These are phyloP conservation scores for Phoma sp. DNA, from an alignment of 2,329 filamentous ascomycete genomes.

Conservation along the genomic window DNA sequence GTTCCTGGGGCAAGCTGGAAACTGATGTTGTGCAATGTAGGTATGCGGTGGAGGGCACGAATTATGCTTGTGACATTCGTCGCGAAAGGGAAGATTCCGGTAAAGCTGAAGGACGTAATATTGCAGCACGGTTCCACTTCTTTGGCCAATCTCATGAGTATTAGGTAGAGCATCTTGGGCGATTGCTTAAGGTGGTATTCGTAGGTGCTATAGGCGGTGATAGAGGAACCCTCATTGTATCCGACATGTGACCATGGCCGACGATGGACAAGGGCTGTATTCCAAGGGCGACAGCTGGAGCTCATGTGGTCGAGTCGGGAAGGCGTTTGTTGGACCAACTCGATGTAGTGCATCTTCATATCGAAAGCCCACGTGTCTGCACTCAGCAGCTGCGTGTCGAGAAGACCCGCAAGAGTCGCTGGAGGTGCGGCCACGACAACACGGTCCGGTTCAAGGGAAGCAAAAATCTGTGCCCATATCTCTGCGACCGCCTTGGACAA, in stretches of 20 bases:
- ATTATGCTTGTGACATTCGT: conserved; percentile 58
- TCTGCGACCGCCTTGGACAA: conserved; percentile 58
- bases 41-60: conserved; percentile 33
- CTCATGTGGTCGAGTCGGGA: conserved; percentile 11
- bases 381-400: conserved; percentile 63
- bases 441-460: conserved; percentile 35
- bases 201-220: conserved; percentile 72
- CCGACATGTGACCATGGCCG: conserved; percentile 68
- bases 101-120: conserved; percentile 61
- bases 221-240: conserved; percentile 77
- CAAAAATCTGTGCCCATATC: conserved; percentile 41
- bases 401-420: conserved; percentile 64
- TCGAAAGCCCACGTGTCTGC: conserved; percentile 69
- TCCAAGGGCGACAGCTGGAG: conserved; percentile 24
- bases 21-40: conserved; percentile 41
- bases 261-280: conserved; percentile 58
- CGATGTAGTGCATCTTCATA: conserved; percentile 66
- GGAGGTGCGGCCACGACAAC: conserved; percentile 61
- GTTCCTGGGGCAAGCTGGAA: conserved; percentile 52
- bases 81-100: conserved; percentile 70
- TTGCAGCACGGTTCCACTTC: conserved; percentile 35
- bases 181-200: conserved; percentile 72
- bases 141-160: conserved; percentile 44
- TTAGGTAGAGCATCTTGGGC: conserved; percentile 64
- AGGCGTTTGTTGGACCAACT: conserved; percentile 42